Conservation (phyloP, 805 yeast species). For the Komagataella kurtzmanii region DNA sequence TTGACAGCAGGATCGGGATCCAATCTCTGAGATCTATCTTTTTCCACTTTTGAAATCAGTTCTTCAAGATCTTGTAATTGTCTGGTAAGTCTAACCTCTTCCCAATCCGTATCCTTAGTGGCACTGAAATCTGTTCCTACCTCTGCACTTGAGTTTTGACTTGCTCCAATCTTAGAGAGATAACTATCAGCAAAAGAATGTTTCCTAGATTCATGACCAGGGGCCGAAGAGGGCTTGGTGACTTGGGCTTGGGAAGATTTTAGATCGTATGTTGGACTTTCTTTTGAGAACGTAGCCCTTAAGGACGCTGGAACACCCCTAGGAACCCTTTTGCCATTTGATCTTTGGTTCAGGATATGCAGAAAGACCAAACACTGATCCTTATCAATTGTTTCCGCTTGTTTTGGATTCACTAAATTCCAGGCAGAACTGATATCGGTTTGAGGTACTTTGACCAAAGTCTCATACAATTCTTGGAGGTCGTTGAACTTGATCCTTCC, state of each 20-base stretch:
- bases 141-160: conserved; percentile 14
- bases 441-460: conserved; percentile 62
- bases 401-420: conserved; percentile 89
- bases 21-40: conserved; percentile 24
- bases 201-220: conserved; percentile 9
- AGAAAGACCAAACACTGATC: conserved; percentile 85
- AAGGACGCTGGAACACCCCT: conserved; percentile 88
- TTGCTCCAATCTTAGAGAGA: conserved; percentile 42
- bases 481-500: conserved; percentile 74
- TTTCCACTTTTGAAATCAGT: conserved; percentile 42
- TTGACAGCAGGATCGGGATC: conserved; percentile 10
- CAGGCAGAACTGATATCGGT: conserved; percentile 84
- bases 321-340: conserved; percentile 71
- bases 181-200: conserved; percentile 40
- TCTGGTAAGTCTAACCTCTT: conserved; percentile 37
- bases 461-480: conserved; percentile 51
- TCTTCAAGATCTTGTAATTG: conserved; percentile 65
- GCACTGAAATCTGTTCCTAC: conserved; percentile 62
- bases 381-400: conserved; percentile 76
- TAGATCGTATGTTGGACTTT: conserved; percentile 59
- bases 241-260: conserved; percentile 34
- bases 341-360: conserved; percentile 82
- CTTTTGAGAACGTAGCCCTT: conserved; percentile 84
- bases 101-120: conserved; percentile 83
- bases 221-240: conserved; percentile 5